phyloP scores from a whole-genome alignment of 2,329 filamentous ascomycete species.

The Venturia oleaginea region DNA sequence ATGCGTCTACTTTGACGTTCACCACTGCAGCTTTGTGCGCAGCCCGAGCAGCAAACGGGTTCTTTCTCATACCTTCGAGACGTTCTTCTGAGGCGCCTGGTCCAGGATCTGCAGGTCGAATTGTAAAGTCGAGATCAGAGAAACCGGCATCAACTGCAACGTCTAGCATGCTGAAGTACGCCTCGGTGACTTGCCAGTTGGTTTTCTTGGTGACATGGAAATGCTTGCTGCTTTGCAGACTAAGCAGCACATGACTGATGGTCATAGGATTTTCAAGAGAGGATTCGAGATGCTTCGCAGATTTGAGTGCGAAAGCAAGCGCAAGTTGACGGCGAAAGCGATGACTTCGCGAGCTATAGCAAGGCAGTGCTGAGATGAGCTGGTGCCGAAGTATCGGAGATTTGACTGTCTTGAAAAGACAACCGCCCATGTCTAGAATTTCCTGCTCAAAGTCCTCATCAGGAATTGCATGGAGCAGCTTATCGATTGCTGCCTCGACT shows the following conservation, averaged over 20 bases:
- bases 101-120: conserved; percentile 15
- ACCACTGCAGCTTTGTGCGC: conserved; percentile 14
- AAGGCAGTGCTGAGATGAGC: conserved; percentile 51
- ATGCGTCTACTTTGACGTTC: conserved; percentile 37
- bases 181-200: conserved; percentile 60
- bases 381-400: conserved; percentile 44
- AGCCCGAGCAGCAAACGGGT: background rate
- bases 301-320: conserved; percentile 49
- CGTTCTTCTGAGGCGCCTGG: conserved; percentile 10
- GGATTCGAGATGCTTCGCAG: background rate
- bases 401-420: conserved; percentile 29
- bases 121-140: conserved; percentile 21
- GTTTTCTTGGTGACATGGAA: conserved; percentile 48
- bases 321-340: conserved; percentile 60
- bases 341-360: conserved; percentile 41
- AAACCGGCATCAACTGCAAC: conserved; percentile 62
- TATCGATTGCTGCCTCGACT: conserved; percentile 17
- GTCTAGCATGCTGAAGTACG: conserved; percentile 60
- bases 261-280: conserved; percentile 19
- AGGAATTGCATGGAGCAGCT: conserved; percentile 22
- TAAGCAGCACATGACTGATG: conserved; percentile 20
- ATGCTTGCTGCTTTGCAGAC: conserved; percentile 29
- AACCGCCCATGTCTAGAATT: conserved; percentile 22
- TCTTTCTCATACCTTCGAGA: background rate
- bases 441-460: conserved; percentile 21